Evolutionary conservation across 805 yeast species (phyloP), one percentile per base, ranked within the genome.

Genomic region (Yarrowia alimentaria): DNA sequence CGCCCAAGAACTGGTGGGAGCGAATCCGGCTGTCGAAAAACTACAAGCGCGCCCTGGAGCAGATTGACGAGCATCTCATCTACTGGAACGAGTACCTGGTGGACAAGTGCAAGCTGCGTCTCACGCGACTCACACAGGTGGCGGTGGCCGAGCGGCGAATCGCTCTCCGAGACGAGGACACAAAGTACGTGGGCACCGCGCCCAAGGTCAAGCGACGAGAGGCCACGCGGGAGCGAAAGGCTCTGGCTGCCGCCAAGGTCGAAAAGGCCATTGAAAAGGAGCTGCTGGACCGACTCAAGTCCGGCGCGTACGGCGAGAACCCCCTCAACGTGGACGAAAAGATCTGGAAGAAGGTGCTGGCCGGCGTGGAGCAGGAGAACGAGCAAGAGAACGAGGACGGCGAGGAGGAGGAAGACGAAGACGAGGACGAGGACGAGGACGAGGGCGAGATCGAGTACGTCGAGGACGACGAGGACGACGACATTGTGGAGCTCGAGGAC

Each of bases 271-370:
- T 93, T 60, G 99, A 93, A 69, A 88, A 88, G 70, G 99, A 93
- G 68, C 76, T 93, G 58, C 75, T 93, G 63, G 96, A 90, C 51
- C 81, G 99, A 68, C 78, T 93, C 63, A 93, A 93, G 80, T 81
- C 91, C 63, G 99, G 99, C 55, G 98, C 98, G 2, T 93, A 93
- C 65, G 99, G 99, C 58, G 98, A 93, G 64, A 87, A 91, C 68
- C 99, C 99, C 52, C 74, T 93, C 64, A 93, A 93, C 63, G 98
- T 93, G 28, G 98, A 93, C 61, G 96, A 91, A 63, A 83, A 83
- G 69, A 80, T 93, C 54, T 93, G 99, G 99, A 83, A 84, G 76
- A 86, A 82, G 72, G 94, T 93, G 18, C 78, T 93, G 72, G 77
- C 76, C 50, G 81, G 82, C 53, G 84, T 83, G 60, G 91, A 84